Evolutionary conservation across 2,329 filamentous ascomycete species (phyloP).

Genomic region (Alternaria panax): DNA sequence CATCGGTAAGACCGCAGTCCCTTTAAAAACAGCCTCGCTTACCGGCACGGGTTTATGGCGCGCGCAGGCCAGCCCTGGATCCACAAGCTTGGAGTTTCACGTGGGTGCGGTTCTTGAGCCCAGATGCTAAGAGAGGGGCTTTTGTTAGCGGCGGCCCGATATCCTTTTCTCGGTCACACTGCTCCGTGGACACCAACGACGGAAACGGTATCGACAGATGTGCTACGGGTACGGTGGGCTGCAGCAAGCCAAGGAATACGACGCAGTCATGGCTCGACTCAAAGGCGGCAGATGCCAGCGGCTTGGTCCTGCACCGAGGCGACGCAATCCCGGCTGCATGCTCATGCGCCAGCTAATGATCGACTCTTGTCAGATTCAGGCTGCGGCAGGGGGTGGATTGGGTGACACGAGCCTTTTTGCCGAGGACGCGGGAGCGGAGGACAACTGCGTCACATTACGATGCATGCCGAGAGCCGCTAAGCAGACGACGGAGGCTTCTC

Average conservation of each 20-base stretch:
- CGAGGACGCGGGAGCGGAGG: constrained; percentile 46
- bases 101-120: constrained; percentile 40
- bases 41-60: constrained; percentile 43
- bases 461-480: constrained; percentile 37
- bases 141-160: constrained; percentile 35
- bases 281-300: constrained; percentile 32
- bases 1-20: constrained; percentile 11
- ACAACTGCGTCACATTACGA: constrained; percentile 42
- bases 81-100: constrained; percentile 42
- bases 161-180: constrained; percentile 33
- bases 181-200: constrained; percentile 27
- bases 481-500: constrained; percentile 43
- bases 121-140: constrained; percentile 35
- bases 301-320: constrained; percentile 42
- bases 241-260: constrained; percentile 18
- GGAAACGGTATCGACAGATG: constrained; percentile 30
- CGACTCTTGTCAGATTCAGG: constrained; percentile 40
- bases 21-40: constrained; percentile 26
- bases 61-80: constrained; percentile 42
- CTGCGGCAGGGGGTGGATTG: constrained; percentile 36
- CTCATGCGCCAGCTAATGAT: constrained; percentile 42
- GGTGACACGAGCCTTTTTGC: constrained; percentile 42
- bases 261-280: constrained; percentile 23
- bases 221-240: constrained; percentile 25
- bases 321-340: constrained; percentile 34